Conservation (phyloP, 805 yeast species). For the Candida nitratophila region DNA sequence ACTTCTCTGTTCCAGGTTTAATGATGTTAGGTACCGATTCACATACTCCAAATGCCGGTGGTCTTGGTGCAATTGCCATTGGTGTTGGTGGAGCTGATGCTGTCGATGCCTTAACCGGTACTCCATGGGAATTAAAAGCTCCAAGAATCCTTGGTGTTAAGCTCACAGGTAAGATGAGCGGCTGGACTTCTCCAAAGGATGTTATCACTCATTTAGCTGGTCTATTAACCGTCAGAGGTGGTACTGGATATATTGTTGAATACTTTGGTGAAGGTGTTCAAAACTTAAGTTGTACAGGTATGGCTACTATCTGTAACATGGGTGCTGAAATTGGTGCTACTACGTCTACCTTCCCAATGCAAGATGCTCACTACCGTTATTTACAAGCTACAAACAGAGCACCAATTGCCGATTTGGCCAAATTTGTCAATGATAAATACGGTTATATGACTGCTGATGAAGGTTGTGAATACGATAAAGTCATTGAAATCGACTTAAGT, state of each 20-base stretch:
- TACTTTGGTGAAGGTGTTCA: slow-evolving; percentile 94
- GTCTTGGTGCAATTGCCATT: slow-evolving; percentile 94
- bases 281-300: slow-evolving; percentile 92
- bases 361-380: slow-evolving; percentile 81
- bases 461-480: slow-evolving; percentile 90
- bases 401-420: slow-evolving; percentile 77
- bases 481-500: slow-evolving; percentile 82
- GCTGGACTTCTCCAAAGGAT: slow-evolving; percentile 98
- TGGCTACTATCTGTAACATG: slow-evolving; percentile 99
- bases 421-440: slow-evolving; percentile 52
- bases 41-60: slow-evolving; percentile 98
- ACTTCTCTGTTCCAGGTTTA: slow-evolving; percentile 96
- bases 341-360: slow-evolving; percentile 95
- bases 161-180: slow-evolving; percentile 83
- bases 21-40: slow-evolving; percentile 95
- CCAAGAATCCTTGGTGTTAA: slow-evolving; percentile 94
- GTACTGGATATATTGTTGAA: slow-evolving; percentile 95
- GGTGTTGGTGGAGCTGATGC: slow-evolving; percentile 99
- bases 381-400: slow-evolving; percentile 81
- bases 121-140: slow-evolving; percentile 97
- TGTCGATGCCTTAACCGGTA: slow-evolving; percentile 90
- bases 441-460: slow-evolving; percentile 77
- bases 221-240: slow-evolving; percentile 93
- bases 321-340: slow-evolving; percentile 99
- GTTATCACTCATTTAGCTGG: slow-evolving; percentile 91